Conservation (phyloP, 441 rosid species). For the Melastoma candidum region DNA sequence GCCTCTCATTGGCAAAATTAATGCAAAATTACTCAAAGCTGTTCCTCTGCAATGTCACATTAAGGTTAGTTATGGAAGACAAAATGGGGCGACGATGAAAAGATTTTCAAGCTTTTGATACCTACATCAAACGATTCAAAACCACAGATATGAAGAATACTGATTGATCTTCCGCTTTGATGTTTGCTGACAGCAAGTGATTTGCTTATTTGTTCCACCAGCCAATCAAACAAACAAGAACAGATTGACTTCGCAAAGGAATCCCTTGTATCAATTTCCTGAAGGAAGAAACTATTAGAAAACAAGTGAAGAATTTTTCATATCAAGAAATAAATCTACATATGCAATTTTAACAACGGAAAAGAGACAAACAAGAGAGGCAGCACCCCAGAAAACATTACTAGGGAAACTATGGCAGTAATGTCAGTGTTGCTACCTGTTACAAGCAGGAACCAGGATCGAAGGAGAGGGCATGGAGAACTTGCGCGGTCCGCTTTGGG, state of each 20-base stretch:
- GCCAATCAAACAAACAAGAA: constrained; percentile 30
- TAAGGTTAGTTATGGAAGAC: background rate
- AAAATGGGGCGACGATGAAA: background rate
- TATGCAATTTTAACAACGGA: no score
- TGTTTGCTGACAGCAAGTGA: constrained; percentile 95
- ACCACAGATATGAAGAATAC: constrained; percentile 98
- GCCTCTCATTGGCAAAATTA: no score
- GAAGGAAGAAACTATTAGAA: constrained; percentile 18
- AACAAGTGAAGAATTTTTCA: background rate
- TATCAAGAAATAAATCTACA: no score
- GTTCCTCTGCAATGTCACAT: constrained; percentile 56
- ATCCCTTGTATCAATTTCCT: constrained; percentile 93
- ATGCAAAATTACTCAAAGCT: constrained; percentile 85
- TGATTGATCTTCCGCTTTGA: constrained; percentile 92
- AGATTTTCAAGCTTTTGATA: constrained; percentile 7
- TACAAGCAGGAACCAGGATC: no score
- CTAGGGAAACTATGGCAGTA: background rate
- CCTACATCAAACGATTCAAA: constrained; percentile 97
- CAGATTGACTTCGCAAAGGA: constrained; percentile 96
- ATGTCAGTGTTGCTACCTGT: constrained; percentile 43
- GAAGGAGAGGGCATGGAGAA: no score
- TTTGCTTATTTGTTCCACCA: constrained; percentile 76
- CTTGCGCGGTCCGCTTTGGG: no score
- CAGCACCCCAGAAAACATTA: no score
- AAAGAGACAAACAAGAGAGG: no score